Evolutionary conservation across 805 yeast genomes (phyloP).

Genomic region (Priceomyces castillae): DNA sequence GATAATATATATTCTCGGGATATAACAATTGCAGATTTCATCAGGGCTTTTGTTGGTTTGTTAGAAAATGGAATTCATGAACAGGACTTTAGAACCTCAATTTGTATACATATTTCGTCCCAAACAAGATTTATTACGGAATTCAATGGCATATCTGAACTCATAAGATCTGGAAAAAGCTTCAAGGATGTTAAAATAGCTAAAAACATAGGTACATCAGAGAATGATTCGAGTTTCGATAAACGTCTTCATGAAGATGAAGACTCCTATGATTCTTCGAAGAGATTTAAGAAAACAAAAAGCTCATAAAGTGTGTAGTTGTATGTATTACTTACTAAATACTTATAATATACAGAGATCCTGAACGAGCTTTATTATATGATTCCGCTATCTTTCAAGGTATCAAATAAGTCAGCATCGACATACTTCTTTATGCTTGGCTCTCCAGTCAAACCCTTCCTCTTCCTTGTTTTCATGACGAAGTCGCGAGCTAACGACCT

Average conservation of each 20-base stretch:
- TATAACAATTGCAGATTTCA: slow-evolving; percentile 24
- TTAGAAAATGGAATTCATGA: slow-evolving; percentile 9
- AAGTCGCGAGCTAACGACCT: slow-evolving; percentile 81
- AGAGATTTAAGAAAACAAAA: not conserved
- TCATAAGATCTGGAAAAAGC: slow-evolving; percentile 18
- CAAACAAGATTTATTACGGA: slow-evolving; percentile 27
- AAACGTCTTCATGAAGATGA: not conserved
- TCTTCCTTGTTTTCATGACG: slow-evolving; percentile 79
- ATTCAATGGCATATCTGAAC: slow-evolving; percentile 22
- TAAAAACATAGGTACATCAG: not conserved
- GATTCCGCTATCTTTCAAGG: slow-evolving; percentile 49
- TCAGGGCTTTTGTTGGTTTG: slow-evolving; percentile 21
- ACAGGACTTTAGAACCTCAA: slow-evolving; percentile 8
- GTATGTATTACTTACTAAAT: not conserved
- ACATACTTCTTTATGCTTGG: slow-evolving; percentile 66
- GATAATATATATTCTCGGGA: slow-evolving; percentile 28
- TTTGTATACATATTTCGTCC: slow-evolving; percentile 19
- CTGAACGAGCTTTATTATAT: slow-evolving; percentile 1
- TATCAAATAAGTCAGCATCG: slow-evolving; percentile 55
- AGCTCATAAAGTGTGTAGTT: not conserved
- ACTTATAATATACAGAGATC: not conserved
- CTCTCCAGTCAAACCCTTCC: slow-evolving; percentile 81
- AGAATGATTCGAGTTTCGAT: not conserved
- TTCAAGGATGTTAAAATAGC: slow-evolving; percentile 10
- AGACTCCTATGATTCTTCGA: not conserved